Conservation (phyloP, 768 basidiomycete genomes). For the Cyclocybe aegerita region DNA sequence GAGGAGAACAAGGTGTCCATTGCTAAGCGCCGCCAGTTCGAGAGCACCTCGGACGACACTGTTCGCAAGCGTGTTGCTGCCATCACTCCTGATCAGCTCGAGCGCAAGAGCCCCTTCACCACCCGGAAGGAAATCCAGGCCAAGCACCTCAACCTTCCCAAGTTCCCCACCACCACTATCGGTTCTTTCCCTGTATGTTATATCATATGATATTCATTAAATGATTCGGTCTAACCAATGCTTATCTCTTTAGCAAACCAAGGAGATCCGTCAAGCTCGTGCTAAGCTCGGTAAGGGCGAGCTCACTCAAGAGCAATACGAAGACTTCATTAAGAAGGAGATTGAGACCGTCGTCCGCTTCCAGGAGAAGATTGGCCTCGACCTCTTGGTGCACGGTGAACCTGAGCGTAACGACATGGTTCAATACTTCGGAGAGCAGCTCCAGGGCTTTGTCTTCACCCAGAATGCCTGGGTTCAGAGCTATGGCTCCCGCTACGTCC, state of each 20-base stretch:
- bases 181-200: constrained; percentile 93
- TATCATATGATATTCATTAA: background rate
- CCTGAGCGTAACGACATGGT: constrained; percentile 99
- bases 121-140: constrained; percentile 86
- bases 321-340: constrained; percentile 98
- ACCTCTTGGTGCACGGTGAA: constrained; percentile 98
- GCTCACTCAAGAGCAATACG: constrained; percentile 83
- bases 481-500: constrained; percentile 98
- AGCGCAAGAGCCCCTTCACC: constrained; percentile 89
- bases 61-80: constrained; percentile 94
- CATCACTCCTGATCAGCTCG: constrained; percentile 82
- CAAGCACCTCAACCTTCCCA: constrained; percentile 86
- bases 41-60: constrained; percentile 88
- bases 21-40: constrained; percentile 91
- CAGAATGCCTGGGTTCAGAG: constrained; percentile 99
- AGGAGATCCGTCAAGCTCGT: constrained; percentile 97
- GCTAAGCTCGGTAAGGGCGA: constrained; percentile 93
- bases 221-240: constrained; percentile 3
- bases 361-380: constrained; percentile 96
- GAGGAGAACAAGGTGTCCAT: constrained; percentile 92
- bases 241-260: constrained; percentile 74
- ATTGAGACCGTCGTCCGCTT: constrained; percentile 90
- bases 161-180: constrained; percentile 98
- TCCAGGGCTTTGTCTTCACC: constrained; percentile 96
- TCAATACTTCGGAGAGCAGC: constrained; percentile 98